Percentiles rank a stretch among this genome's conserved stretches.
These are phyloP conservation scores for Fusarium sp. DNA, from an alignment of 2,329 filamentous ascomycete genomes.

Conservation along the genomic window DNA sequence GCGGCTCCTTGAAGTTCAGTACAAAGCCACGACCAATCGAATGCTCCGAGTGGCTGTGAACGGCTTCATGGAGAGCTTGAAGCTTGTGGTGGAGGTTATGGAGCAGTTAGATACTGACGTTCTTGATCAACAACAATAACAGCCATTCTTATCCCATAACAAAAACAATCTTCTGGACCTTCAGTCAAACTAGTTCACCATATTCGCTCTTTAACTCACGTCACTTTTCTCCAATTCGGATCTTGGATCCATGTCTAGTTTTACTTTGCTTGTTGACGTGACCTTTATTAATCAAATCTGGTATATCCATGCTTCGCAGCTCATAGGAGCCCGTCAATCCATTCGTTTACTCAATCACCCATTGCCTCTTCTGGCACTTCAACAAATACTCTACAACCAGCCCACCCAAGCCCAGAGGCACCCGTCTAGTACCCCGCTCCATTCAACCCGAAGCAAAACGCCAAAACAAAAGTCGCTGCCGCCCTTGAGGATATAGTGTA, in stretches of 20 bases:
- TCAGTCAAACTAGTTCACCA: background rate
- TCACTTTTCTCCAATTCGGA: background rate
- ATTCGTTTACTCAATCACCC: conserved; percentile 10
- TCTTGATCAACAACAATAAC: conserved; percentile 56
- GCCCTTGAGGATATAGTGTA: conserved; percentile 22
- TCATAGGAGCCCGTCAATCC: conserved; percentile 8
- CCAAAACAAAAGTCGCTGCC: conserved; percentile 36
- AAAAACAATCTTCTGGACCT: conserved; percentile 11
- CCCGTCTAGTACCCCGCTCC: conserved; percentile 35
- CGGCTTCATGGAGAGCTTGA: conserved; percentile 92
- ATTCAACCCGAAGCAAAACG: conserved; percentile 25
- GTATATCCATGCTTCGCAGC: conserved; percentile 34
- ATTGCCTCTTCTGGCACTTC: conserved; percentile 4
- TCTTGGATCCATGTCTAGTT: conserved; percentile 9
- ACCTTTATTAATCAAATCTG: conserved; percentile 22
- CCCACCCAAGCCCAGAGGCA: conserved; percentile 14
- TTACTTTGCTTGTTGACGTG: conserved; percentile 13
- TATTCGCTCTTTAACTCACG: background rate
- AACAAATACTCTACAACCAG: conserved; percentile 24
- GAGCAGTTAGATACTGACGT: conserved; percentile 90
- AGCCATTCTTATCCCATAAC: conserved; percentile 8
- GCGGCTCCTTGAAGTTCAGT: conserved; percentile 76
- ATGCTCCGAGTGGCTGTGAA: conserved; percentile 98
- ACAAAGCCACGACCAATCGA: conserved; percentile 90
- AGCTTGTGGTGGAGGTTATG: conserved; percentile 89